Evolutionary conservation across 2,329 filamentous ascomycete genomes (phyloP).

Genomic region (Cladosporium sphaerospermum): DNA sequence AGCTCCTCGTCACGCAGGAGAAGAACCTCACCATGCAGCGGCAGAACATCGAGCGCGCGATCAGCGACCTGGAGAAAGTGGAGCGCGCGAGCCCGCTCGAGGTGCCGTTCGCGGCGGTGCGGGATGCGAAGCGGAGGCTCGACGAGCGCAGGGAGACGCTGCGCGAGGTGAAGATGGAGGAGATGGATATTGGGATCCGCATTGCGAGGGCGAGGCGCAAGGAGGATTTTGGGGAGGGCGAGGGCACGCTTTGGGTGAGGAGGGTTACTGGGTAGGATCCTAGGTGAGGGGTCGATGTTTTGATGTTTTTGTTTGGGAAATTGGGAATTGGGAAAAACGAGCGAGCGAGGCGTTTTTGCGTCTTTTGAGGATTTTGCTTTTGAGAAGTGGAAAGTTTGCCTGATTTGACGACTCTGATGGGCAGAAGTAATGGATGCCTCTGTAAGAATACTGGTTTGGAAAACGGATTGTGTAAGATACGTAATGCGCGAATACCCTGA

Average conservation of each 20-base stretch:
- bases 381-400: too few relatives aligned
- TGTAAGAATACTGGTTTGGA: too few relatives aligned
- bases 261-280: conserved; percentile 58
- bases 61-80: conserved; percentile 70
- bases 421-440: too few relatives aligned
- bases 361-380: too few relatives aligned
- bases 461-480: too few relatives aligned
- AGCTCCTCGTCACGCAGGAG: conserved; percentile 60
- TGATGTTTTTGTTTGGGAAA: too few relatives aligned
- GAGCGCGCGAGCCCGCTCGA: conserved; percentile 62
- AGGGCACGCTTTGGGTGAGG: conserved; percentile 71
- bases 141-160: conserved; percentile 60
- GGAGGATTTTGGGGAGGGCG: conserved; percentile 53
- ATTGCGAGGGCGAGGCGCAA: conserved; percentile 71
- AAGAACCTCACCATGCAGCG: conserved; percentile 60
- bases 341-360: too few relatives aligned
- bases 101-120: conserved; percentile 53
- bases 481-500: too few relatives aligned
- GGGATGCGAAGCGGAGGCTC: conserved; percentile 57
- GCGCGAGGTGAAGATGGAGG: conserved; percentile 66
- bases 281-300: not conserved
- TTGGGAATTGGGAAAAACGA: too few relatives aligned
- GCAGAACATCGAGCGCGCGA: conserved; percentile 64
- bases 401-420: too few relatives aligned
- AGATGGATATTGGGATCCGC: conserved; percentile 71